These are phyloP conservation scores for Blastobotrys americana DNA, from an alignment of 805 yeast genomes.

Conservation along the genomic window DNA sequence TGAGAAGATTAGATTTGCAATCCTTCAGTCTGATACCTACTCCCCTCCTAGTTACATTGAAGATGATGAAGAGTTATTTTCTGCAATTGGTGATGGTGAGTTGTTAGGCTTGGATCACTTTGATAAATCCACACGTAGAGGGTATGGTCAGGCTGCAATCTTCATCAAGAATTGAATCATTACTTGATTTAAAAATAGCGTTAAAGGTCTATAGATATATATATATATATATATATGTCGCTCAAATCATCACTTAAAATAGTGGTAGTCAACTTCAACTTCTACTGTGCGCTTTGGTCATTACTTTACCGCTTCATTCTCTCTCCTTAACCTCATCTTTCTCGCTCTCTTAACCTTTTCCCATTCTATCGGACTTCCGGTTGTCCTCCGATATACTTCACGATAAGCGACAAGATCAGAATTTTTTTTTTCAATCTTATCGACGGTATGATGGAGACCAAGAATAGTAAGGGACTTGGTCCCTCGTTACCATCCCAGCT, in stretches of 20 bases:
- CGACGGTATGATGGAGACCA: neutral
- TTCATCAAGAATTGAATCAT: conserved; percentile 36
- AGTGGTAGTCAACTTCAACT: no score
- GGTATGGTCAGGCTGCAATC: conserved; percentile 49
- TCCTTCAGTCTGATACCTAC: conserved; percentile 31
- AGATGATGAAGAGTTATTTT: conserved; percentile 52
- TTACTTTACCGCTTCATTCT: no score
- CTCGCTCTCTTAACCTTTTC: no score
- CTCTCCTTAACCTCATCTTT: no score
- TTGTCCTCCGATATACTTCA: no score
- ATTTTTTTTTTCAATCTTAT: neutral
- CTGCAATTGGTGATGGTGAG: conserved; percentile 44
- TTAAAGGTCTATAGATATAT: neutral
- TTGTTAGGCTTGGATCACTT: conserved; percentile 80
- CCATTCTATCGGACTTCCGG: no score
- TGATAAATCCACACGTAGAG: conserved; percentile 61
- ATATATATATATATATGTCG: neutral
- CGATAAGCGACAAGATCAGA: no score
- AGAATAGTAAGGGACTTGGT: conserved; percentile 1
- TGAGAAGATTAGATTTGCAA: conserved; percentile 61
- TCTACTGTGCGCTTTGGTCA: no score
- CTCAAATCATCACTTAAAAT: no score
- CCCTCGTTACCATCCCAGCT: conserved; percentile 11
- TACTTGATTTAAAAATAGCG: no score
- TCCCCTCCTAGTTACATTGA: conserved; percentile 30